Evolutionary conservation across 768 basidiomycete genomes (phyloP).

Genomic region (Cystobasidium tubakii): DNA sequence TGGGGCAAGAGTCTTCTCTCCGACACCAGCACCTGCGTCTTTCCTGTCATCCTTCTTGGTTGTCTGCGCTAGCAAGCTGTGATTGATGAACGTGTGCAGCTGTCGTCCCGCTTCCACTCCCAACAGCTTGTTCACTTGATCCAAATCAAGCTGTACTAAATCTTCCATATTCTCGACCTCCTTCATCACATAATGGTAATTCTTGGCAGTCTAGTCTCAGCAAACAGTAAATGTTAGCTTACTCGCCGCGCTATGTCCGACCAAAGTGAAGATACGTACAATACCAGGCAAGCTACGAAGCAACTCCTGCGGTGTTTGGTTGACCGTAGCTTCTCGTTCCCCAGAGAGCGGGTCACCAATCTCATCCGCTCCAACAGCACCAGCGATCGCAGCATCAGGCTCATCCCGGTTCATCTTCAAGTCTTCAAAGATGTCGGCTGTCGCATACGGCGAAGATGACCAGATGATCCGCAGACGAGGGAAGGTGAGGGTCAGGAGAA

Average conservation of each 20-base stretch:
- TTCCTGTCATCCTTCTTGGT: neutral
- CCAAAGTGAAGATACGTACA: neutral
- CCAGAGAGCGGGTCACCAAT: constrained; percentile 48
- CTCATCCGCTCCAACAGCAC: constrained; percentile 72
- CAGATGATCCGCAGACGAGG: constrained; percentile 90
- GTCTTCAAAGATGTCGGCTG: constrained; percentile 84
- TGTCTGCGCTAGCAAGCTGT: constrained; percentile 54
- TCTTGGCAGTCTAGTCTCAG: constrained; percentile 63
- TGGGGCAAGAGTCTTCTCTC: neutral
- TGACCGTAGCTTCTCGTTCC: constrained; percentile 63
- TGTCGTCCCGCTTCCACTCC: constrained; percentile 73
- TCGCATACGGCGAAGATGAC: constrained; percentile 92
- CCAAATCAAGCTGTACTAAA: constrained; percentile 58
- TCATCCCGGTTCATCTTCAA: constrained; percentile 73
- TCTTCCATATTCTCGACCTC: constrained; percentile 71
- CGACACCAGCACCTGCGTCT: neutral
- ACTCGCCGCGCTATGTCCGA: neutral
- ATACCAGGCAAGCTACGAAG: constrained; percentile 76
- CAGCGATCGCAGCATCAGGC: constrained; percentile 70
- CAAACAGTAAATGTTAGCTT: too few relatives aligned
- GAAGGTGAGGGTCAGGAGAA: constrained; percentile 79
- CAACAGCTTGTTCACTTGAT: constrained; percentile 65
- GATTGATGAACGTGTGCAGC: constrained; percentile 73
- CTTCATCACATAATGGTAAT: constrained; percentile 74
- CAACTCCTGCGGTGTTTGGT: constrained; percentile 65